Conservation (phyloP, 192 early-diverging fungal genomes). For the Phlyctochytrium bullatum region DNA sequence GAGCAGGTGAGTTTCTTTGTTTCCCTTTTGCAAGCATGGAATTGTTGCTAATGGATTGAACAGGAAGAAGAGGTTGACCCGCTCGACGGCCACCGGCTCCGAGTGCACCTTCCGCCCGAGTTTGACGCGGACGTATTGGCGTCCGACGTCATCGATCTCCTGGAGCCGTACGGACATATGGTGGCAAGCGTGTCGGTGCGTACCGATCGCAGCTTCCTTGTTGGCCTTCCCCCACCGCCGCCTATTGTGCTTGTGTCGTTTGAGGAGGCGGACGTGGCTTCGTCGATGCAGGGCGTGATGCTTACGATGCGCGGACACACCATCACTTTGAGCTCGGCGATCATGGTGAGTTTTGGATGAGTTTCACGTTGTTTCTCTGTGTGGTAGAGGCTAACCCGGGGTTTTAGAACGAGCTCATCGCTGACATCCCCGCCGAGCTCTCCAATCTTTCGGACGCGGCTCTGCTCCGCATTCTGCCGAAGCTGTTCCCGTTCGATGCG, state of each 20-base stretch:
- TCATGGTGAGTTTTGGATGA: conserved; percentile 3
- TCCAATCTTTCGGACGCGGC: not conserved
- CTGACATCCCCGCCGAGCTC: not conserved
- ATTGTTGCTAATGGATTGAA: not conserved
- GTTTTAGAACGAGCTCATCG: conserved; percentile 3
- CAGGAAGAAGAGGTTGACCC: not conserved
- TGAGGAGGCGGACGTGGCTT: not conserved
- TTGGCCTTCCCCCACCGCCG: not conserved
- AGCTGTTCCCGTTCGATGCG: conserved; percentile 7
- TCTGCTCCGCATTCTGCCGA: not conserved
- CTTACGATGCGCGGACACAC: conserved; percentile 3
- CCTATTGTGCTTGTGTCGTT: not conserved
- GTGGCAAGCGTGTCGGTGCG: not conserved
- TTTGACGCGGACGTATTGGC: conserved; percentile 5
- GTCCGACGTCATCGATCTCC: not conserved
- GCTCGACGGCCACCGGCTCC: not conserved
- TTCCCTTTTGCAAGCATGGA: not conserved
- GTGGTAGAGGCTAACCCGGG: not conserved
- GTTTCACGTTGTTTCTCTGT: too few relatives aligned
- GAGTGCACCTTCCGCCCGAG: conserved; percentile 4
- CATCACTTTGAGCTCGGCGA: not conserved
- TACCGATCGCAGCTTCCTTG: not conserved
- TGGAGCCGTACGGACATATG: not conserved
- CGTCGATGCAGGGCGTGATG: not conserved
- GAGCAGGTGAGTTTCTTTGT: conserved; percentile 1